Evolutionary conservation across 306 rosid species (phyloP), one percentile per base, ranked within the genome.

Genomic region (Ochetophila trinervis): DNA sequence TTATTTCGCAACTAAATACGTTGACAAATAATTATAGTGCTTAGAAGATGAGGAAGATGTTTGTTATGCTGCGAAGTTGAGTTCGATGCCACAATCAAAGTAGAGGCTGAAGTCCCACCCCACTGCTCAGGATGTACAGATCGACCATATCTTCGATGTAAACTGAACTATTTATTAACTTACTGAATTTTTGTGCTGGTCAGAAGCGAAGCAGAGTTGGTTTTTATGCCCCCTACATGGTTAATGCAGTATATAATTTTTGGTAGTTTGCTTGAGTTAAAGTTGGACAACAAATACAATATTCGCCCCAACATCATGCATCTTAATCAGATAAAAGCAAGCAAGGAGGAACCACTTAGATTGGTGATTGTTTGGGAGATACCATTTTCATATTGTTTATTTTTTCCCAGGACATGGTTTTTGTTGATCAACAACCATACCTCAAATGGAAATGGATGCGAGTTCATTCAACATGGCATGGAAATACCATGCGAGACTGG

Each of bases 101-200:
- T 76, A 57, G 57, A 53, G 52, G 72, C 59, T 61, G 50, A 14
- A 65, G 57, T 34, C 22, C 68, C 73, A 30, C 47, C 18, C 24
- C 15, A 32, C 65, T 71, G 60, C 67, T 51, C 68, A 74, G 59
- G 48, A 60, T 72, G 74, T 34, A 34, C 63, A 20, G 51, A 63
- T 70, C 55, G 76, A 73, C 63, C 67, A 73, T 70, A 51, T 53
- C 32, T 76, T 36, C 53, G 62, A 49, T 49, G 47, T 68, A 67
- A 61, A 57, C 80, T 49, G 56, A 52, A 76, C 36, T 63, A 42
- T 78, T 66, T 44, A 78, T 70, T 63, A 66, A 56, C 62, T 36
- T 65, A 53, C 63, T 73, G 73, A 64, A 66, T 74, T 21, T 23
- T 74, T 68, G 66, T 78, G 62, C 74, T 61, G 70, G 44, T 78